Evolutionary conservation across 2,329 filamentous ascomycete species (phyloP).

Genomic region (Colletotrichum limetticola): DNA sequence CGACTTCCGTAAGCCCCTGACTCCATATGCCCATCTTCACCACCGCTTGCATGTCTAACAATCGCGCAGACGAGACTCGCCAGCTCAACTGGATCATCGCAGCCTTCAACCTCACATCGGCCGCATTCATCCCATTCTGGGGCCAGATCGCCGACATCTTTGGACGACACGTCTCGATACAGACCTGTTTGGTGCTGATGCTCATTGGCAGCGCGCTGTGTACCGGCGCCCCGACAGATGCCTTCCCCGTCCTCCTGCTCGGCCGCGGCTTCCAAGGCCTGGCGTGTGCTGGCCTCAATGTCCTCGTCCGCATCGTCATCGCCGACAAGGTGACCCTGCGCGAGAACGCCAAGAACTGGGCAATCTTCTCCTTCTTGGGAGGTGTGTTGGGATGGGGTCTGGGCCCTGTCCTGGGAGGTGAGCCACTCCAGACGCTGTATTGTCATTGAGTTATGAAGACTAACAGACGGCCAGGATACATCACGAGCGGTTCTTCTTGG

Average conservation of each 20-base stretch:
- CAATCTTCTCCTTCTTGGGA: constrained; percentile 68
- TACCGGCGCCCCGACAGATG: constrained; percentile 62
- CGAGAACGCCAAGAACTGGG: constrained; percentile 72
- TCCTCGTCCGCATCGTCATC: constrained; percentile 70
- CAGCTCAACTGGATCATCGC: constrained; percentile 78
- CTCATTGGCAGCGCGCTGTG: constrained; percentile 71
- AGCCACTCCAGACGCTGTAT: not conserved
- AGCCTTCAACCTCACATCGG: constrained; percentile 74
- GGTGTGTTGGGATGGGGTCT: constrained; percentile 67
- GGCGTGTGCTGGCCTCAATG: constrained; percentile 69
- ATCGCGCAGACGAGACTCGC: constrained; percentile 56
- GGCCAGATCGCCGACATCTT: constrained; percentile 74
- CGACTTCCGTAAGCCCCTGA: constrained; percentile 59
- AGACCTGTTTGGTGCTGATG: constrained; percentile 70
- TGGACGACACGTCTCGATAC: constrained; percentile 69
- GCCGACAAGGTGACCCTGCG: constrained; percentile 71
- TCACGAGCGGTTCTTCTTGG: constrained; percentile 65
- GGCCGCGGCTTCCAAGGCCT: constrained; percentile 73
- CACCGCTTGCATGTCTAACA: not conserved
- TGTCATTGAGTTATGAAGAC: not conserved
- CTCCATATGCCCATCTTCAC: no score
- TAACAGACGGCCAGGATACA: constrained; percentile 48
- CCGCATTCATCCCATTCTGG: constrained; percentile 74
- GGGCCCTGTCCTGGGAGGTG: constrained; percentile 70
- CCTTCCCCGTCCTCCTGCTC: constrained; percentile 69